These are phyloP conservation scores for Biscogniauxia mediterranea DNA, from an alignment of 2,329 filamentous ascomycete species.

Conservation along the genomic window DNA sequence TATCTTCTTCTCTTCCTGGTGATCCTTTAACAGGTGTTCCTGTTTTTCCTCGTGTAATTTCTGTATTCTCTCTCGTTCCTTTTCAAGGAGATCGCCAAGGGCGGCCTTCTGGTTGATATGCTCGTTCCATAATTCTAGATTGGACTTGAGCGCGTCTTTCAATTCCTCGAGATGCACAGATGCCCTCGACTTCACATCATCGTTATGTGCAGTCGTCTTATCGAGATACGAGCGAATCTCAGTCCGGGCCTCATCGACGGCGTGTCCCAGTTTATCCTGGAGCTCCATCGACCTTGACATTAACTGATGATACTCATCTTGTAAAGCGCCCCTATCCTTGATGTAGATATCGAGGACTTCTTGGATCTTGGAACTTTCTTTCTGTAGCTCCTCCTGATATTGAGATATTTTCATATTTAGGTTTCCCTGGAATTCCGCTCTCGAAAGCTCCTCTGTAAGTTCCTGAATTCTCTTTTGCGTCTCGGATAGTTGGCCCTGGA, in stretches of 20 bases:
- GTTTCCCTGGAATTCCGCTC: neutral
- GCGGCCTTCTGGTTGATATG: slow-evolving; percentile 5
- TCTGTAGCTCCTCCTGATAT: neutral
- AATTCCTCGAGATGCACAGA: slow-evolving; percentile 1
- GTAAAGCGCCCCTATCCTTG: neutral
- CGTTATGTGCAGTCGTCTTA: neutral
- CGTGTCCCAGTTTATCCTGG: neutral
- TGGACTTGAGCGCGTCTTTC: slow-evolving; percentile 1
- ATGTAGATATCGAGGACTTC: neutral
- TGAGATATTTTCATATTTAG: neutral
- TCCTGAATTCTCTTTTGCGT: neutral
- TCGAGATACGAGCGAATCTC: neutral
- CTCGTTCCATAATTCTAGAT: slow-evolving; percentile 5
- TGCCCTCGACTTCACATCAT: neutral
- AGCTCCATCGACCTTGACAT: neutral
- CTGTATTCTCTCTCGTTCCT: neutral
- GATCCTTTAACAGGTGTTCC: neutral
- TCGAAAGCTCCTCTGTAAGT: neutral
- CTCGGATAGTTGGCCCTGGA: neutral
- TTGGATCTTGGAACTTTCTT: neutral
- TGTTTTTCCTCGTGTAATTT: neutral
- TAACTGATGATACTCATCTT: neutral
- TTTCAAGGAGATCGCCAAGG: neutral
- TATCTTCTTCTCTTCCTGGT: neutral
- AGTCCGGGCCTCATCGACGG: neutral